phyloP scores from a whole-genome alignment of 306 rosid genomes.

The Acacia confusa region DNA sequence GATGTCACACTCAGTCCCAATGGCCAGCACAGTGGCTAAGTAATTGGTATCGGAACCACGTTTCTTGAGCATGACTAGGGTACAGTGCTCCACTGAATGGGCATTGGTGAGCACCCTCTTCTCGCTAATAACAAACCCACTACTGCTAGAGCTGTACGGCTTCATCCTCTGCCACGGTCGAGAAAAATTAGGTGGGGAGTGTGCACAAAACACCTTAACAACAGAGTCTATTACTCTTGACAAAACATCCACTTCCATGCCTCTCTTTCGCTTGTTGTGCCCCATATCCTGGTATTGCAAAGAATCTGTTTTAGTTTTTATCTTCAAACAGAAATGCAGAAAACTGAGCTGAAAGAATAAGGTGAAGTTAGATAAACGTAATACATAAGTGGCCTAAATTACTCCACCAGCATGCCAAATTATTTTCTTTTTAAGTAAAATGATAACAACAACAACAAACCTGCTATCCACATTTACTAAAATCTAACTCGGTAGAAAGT shows the following conservation, averaged over 20 bases:
- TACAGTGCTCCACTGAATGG: conserved; percentile 90
- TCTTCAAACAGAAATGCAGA: conserved; percentile 9
- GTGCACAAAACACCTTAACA: conserved; percentile 91
- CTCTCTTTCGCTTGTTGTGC: conserved; percentile 71
- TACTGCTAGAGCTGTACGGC: conserved; percentile 88
- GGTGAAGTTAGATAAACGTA: neutral
- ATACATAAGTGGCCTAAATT: neutral
- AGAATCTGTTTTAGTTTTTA: neutral
- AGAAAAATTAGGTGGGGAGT: conserved; percentile 94
- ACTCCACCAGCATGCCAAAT: neutral
- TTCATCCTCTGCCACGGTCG: conserved; percentile 98
- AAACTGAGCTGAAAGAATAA: neutral
- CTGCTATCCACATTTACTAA: neutral
- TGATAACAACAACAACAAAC: neutral
- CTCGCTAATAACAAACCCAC: conserved; percentile 85
- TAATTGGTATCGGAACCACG: conserved; percentile 95
- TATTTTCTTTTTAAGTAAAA: neutral
- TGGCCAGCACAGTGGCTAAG: conserved; percentile 93
- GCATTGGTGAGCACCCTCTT: conserved; percentile 92
- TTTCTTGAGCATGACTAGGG: conserved; percentile 94
- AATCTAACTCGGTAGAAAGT: neutral
- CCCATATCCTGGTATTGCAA: conserved; percentile 23
- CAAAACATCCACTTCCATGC: conserved; percentile 48
- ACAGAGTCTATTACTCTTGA: conserved; percentile 87
- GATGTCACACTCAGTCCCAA: conserved; percentile 95